These are phyloP conservation scores for Magnusiomyces suaveolens DNA, from an alignment of 1,139 yeast species.

Conservation along the genomic window DNA sequence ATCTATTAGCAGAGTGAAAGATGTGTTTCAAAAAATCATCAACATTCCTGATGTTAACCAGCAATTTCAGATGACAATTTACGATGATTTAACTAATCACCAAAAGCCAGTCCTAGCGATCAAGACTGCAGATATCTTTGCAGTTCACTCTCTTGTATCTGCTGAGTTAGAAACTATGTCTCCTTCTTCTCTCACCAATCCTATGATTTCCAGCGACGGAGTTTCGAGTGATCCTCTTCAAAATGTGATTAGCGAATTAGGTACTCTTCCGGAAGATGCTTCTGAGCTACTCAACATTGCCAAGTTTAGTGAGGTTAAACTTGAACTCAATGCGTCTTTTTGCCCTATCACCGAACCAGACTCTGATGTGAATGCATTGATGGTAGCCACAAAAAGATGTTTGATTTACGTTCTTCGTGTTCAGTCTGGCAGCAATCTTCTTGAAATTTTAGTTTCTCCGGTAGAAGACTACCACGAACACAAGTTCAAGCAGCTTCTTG, in stretches of 20 bases:
- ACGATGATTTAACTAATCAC: slow-evolving; percentile 62
- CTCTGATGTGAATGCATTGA: slow-evolving; percentile 39
- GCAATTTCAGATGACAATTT: slow-evolving; percentile 52
- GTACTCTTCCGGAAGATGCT: slow-evolving; percentile 37
- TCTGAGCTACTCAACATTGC: slow-evolving; percentile 37
- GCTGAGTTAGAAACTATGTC: slow-evolving; percentile 44
- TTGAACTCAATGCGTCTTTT: slow-evolving; percentile 36
- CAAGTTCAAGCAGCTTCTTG: slow-evolving; percentile 47
- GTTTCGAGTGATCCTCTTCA: slow-evolving; percentile 43
- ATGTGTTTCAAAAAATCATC: slow-evolving; percentile 41
- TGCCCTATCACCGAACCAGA: slow-evolving; percentile 34
- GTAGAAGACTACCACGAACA: slow-evolving; percentile 61
- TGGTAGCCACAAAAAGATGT: slow-evolving; percentile 76
- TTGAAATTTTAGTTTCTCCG: slow-evolving; percentile 65
- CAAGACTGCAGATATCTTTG: slow-evolving; percentile 54
- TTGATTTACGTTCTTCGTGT: slow-evolving; percentile 71
- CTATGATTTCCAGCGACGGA: neutral
- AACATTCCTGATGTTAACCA: slow-evolving; percentile 50
- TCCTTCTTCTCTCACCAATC: slow-evolving; percentile 18
- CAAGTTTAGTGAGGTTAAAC: slow-evolving; percentile 33
- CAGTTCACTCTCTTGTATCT: slow-evolving; percentile 48
- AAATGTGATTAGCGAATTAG: slow-evolving; percentile 36
- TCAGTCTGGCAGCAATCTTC: slow-evolving; percentile 60
- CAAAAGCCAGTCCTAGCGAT: slow-evolving; percentile 56
- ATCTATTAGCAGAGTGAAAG: slow-evolving; percentile 40